A percentile compares a stretch with the other conserved stretches of the same genome.
Conservation (phyloP, 352 stramenopile genomes). For the Pythium scleroteichum region DNA sequence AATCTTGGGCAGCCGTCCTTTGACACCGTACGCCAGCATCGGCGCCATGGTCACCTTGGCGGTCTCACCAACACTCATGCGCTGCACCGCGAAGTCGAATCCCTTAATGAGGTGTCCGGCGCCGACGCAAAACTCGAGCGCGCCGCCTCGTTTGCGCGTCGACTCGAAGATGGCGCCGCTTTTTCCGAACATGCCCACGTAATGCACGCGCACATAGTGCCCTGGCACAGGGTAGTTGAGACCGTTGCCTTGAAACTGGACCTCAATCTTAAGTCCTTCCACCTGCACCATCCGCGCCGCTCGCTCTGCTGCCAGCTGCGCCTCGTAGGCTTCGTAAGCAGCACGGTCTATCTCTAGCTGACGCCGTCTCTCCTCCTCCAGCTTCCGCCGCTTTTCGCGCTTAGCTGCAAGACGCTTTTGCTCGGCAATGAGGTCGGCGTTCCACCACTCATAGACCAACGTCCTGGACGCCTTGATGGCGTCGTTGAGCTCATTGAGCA, state of each 20-base stretch:
- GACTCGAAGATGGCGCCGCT: constrained; percentile 64
- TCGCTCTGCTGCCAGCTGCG: constrained; percentile 44
- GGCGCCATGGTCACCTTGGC: constrained; percentile 60
- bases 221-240: constrained; percentile 55
- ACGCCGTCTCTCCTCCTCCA: constrained; percentile 46
- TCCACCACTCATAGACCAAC: constrained; percentile 66
- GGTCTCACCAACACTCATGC: constrained; percentile 80
- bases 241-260: constrained; percentile 58
- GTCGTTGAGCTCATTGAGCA: constrained; percentile 66
- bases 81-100: constrained; percentile 68
- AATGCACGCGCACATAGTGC: constrained; percentile 77
- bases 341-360: constrained; percentile 47
- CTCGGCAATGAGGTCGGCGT: constrained; percentile 65
- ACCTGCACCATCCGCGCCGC: constrained; percentile 40
- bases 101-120: constrained; percentile 66
- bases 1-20: constrained; percentile 64
- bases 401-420: constrained; percentile 61
- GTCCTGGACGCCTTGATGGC: constrained; percentile 50
- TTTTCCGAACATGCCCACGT: constrained; percentile 56
- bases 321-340: constrained; percentile 44
- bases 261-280: constrained; percentile 48
- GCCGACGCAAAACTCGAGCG: constrained; percentile 76
- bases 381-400: constrained; percentile 45
- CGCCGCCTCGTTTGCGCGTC: constrained; percentile 52
- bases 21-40: constrained; percentile 72